Evolutionary conservation across 2,329 filamentous ascomycete genomes (phyloP), one percentile per base, ranked within the genome.

Genomic region (Elsinoe fawcettii): DNA sequence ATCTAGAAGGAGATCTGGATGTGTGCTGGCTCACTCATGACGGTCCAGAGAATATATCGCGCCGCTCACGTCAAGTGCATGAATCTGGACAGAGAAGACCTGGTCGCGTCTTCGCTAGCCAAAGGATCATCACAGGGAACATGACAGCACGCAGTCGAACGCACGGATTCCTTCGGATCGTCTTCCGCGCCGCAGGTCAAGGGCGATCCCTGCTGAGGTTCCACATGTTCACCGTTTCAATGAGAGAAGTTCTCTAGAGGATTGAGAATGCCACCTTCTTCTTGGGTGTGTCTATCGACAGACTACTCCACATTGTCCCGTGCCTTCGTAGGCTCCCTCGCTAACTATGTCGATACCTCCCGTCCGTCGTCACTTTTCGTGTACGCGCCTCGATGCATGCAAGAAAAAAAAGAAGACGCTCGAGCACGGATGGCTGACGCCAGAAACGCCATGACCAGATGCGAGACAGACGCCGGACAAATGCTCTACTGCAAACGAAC

Each of bases 401-500:
- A 25, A 34, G 32, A 25, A 39, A 47, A 47, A 47, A 22, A 53
- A 51, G 25, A 32, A 25, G 30, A 53, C 49, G 49, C 32, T 37
- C 34, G 49, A 53, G 34, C 49, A 53, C 49, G 49, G 49, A 39
- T 39, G 49, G 49, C 20, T 39, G 49, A 14, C 49, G 34, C 49
- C 49, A 46, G 18, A 53, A 37, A 53, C 49, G 49, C 49, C 49
- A 37, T 37, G 49, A 22, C 49, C 30, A 53, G 25, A 53, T 53
- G 49, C 49, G 30, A 39, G 49, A 53, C 30, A 53, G 49, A 39
- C 49, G 49, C 49, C 49, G 49, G 49, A 37, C 32, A 23, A 36
- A 53, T 53, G 49, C 49, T 53, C 49, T 53, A 53, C 20, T 22
- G 49, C 30, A 53, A 53, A 37, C 49, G 20, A 14, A 53, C 34